Evolutionary conservation across 805 yeast genomes (phyloP), one percentile per base, ranked within the genome.

Genomic region (Yarrowia sp.): DNA sequence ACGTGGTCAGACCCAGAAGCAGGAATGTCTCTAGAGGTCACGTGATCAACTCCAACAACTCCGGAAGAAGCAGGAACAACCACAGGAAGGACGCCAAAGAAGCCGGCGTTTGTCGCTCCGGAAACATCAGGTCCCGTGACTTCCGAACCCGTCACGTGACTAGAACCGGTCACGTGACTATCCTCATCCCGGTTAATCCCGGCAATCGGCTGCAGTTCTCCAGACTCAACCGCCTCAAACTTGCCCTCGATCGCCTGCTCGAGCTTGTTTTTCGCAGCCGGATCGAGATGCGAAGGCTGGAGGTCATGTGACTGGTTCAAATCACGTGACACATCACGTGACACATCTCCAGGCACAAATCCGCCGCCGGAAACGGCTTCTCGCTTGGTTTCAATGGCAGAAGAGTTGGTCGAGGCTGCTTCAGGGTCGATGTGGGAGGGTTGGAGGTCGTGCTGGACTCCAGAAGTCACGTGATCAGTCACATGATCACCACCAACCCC

Each of bases 321-420:
- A n/a, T n/a, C n/a, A n/a, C n/a, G n/a, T n/a, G n/a, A n/a, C n/a
- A n/a, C n/a, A n/a, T 53, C 60, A 18, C 36, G 60, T 1, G 60
- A 13, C 3, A 36, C 35, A 12, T 9, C 36, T 24, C 19, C 46
- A n/a, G 58, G 46, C 8, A 25, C 3, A 6, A 27, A 24, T 6
- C 35, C 44, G 13, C 51, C 55, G 13, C 35, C 44, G n/a, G 41
- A 33, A 14, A 33, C 44, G 16, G 62, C 62, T 7, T 24, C 58
- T 6, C 19, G 18, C 21, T 46, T 38, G n/a, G 39, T 27, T 14
- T 39, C 53, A 2, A 31, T 6, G 7, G 24, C 6, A 21, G 21
- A 6, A 4, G 7, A 14, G 25, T 21, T 22, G 2, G 4, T 6
- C 5, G 41, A 4, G 4, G 27, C 38, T 2, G 13, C 31, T 4